Base-by-base conservation (phyloP, 352 stramenopile species). In the Globisporangium camurandrum region DNA sequence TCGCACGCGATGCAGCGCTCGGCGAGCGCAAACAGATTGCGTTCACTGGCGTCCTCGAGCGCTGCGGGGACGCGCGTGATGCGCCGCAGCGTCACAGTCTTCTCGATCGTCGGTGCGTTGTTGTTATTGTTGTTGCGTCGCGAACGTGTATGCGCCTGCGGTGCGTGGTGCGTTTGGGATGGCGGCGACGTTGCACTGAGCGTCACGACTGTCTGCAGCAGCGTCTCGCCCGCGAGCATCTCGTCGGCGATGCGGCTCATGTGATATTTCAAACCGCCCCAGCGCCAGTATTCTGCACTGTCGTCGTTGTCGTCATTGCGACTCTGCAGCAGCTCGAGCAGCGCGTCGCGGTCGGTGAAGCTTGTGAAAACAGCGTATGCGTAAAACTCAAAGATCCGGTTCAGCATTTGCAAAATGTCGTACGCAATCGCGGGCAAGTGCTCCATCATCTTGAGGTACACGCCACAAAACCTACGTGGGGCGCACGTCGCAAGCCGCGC, bases 381-480 rank as follows among this genome's bases (percentile, higher is more conserved):
- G 27, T 88, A 76, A 58, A 92, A 88, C 56, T 94, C 80, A 27
- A 88, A 86, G 22, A 92, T 46, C 43, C 78, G 81, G 49, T 84
- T 78, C n/a, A 94, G 62, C 45, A 71, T 66, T 28, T 72, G 53
- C 54, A 89, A 84, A 20, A 79, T 59, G 28, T 92, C 75, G 71
- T 75, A 89, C 14, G 67, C 58, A 24, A 88, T 71, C 28, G 85
- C 67, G 12, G 80, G 80, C 39, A 94, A 48, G 26, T 91, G 65
- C 48, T 91, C 65, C 80, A 94, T 92, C 67, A 92, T 88, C 65
- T 94, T 94, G 40, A 94, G 47, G 44, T 94, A 91, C 10, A 89
- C 67, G 31, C 83, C 83, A 27, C 76, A 89, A 27, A 93, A 68
- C 0, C 82, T 91, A n/a, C n/a, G n/a, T n/a, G n/a, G n/a, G n/a